A percentile compares a stretch with the other conserved stretches of the same genome.
Evolutionary conservation across 805 yeast species (phyloP).

Genomic region (Metschnikowia picachoensis): DNA sequence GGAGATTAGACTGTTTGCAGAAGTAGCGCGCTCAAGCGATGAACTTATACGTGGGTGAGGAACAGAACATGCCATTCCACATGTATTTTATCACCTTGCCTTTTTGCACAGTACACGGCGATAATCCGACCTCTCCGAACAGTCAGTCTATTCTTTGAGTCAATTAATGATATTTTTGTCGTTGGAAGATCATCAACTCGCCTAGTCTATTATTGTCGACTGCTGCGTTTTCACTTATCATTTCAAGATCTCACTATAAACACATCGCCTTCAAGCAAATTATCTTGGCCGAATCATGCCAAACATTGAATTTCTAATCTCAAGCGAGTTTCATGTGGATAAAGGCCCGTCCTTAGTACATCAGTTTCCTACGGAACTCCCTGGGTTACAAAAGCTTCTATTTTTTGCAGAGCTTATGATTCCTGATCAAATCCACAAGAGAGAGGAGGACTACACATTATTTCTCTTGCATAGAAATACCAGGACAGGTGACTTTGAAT

Average conservation of each 20-base stretch:
- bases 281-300: conserved; percentile 11
- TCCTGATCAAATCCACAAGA: conserved; percentile 56
- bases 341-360: conserved; percentile 64
- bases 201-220: no score
- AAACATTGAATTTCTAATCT: conserved; percentile 54
- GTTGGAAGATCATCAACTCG: no score
- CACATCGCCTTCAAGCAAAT: background rate
- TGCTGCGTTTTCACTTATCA: background rate
- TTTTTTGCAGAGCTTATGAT: conserved; percentile 55
- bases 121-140: no score
- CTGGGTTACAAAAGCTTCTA: conserved; percentile 34
- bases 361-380: conserved; percentile 50
- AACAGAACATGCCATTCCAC: no score
- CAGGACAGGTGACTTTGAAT: conserved; percentile 37
- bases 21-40: no score
- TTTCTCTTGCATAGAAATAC: conserved; percentile 48
- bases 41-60: no score
- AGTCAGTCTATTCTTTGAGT: no score
- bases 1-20: no score
- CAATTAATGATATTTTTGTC: no score
- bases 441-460: conserved; percentile 55
- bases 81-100: no score
- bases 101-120: no score
- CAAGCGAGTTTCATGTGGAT: conserved; percentile 78
- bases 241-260: background rate